Evolutionary conservation across 371 early-diverging fungal genomes (phyloP).

Genomic region (Mortierella sp.): DNA sequence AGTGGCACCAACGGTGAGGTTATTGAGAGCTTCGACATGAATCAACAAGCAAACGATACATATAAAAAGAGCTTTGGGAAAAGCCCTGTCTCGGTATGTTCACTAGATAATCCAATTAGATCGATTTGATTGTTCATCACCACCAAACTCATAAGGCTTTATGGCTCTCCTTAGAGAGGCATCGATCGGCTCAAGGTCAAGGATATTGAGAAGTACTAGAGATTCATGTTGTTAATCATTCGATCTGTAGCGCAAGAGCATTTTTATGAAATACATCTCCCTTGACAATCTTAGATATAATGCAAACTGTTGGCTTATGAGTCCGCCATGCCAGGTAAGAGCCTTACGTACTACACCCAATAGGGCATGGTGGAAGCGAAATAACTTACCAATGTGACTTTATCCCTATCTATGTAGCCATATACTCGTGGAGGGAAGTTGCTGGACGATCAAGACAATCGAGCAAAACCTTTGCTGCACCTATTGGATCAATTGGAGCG

Average conservation of each 20-base stretch:
- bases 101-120: neutral
- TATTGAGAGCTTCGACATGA: conserved; percentile 76
- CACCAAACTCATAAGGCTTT: neutral
- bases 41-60: conserved; percentile 77
- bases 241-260: too few species aligned
- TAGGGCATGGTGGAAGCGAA: neutral
- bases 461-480: conserved; percentile 75
- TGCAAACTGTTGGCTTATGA: conserved; percentile 84
- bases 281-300: conserved; percentile 53
- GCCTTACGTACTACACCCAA: neutral
- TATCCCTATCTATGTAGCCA: conserved; percentile 55
- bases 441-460: conserved; percentile 73
- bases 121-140: neutral
- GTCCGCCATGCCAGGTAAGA: conserved; percentile 84
- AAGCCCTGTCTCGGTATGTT: conserved; percentile 64
- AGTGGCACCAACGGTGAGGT: conserved; percentile 65
- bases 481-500: conserved; percentile 69
- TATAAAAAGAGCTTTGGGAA: conserved; percentile 75
- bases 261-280: neutral
- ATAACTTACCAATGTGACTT: neutral
- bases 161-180: conserved; percentile 62
- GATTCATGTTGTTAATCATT: neutral
- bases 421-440: conserved; percentile 80
- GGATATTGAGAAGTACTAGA: conserved; percentile 68
- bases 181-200: conserved; percentile 70